phyloP scores from a whole-genome alignment of 2,329 filamentous ascomycete genomes.

The Alternaria infectoria region DNA sequence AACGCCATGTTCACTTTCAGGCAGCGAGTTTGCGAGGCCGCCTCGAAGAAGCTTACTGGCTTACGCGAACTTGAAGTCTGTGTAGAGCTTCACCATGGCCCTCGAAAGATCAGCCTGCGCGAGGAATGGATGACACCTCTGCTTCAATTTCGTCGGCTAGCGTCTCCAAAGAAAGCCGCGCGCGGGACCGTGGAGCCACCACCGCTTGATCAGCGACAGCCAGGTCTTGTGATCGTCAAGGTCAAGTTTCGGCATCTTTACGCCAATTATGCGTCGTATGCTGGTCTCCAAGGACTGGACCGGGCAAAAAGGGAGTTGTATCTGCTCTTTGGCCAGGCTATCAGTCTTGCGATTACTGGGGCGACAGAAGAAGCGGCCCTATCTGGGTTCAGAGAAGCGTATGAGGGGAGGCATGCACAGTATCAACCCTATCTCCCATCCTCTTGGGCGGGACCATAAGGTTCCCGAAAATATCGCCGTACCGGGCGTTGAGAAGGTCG shows the following conservation, averaged over 20 bases:
- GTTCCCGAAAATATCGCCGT: neutral
- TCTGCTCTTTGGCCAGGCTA: slow-evolving; percentile 32
- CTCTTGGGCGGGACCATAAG: slow-evolving; percentile 1
- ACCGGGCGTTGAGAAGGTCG: neutral
- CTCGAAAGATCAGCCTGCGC: slow-evolving; percentile 28
- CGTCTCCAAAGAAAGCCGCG: neutral
- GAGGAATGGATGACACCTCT: slow-evolving; percentile 37
- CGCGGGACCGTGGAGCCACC: neutral
- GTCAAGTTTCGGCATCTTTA: slow-evolving; percentile 8
- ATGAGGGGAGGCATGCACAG: slow-evolving; percentile 17
- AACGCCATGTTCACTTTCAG: neutral
- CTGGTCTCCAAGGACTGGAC: neutral
- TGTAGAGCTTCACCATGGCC: slow-evolving; percentile 21
- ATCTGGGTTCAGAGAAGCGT: slow-evolving; percentile 30
- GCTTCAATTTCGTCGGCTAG: slow-evolving; percentile 33
- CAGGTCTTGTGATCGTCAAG: slow-evolving; percentile 15
- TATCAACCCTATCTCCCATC: slow-evolving; percentile 16
- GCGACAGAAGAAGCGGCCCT: slow-evolving; percentile 37
- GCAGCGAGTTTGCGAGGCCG: slow-evolving; percentile 22
- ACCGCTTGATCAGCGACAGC: neutral
- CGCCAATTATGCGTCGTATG: neutral
- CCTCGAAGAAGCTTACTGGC: slow-evolving; percentile 25
- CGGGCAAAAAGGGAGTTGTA: slow-evolving; percentile 32
- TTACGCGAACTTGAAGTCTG: slow-evolving; percentile 32
- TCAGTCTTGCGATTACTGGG: slow-evolving; percentile 34